Conservation (phyloP, 192 early-diverging fungal species). For the Phlyctochytrium planicorne region DNA sequence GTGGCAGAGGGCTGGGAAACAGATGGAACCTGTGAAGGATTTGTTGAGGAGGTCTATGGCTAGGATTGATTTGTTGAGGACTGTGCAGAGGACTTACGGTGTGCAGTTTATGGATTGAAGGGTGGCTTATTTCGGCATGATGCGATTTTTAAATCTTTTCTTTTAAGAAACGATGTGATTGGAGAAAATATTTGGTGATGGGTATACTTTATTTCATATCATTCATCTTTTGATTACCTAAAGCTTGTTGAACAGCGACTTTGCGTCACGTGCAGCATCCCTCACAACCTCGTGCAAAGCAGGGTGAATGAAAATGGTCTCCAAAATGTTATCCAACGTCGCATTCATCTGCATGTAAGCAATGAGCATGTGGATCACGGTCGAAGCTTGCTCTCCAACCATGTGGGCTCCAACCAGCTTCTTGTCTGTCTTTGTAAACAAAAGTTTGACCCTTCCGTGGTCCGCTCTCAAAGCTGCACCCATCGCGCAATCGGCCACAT, state of each 20-base stretch:
- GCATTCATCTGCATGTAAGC: conserved; percentile 34
- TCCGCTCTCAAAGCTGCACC: conserved; percentile 33
- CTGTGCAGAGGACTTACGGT: conserved; percentile 27
- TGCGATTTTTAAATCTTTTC: not conserved
- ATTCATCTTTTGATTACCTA: not conserved
- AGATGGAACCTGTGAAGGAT: conserved; percentile 43
- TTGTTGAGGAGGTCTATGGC: conserved; percentile 36
- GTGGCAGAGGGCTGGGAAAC: conserved; percentile 36
- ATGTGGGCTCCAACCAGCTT: conserved; percentile 40
- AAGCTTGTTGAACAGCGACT: conserved; percentile 4
- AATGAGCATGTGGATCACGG: conserved; percentile 35
- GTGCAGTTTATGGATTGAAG: conserved; percentile 28
- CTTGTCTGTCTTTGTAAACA: conserved; percentile 21
- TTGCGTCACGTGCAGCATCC: conserved; percentile 33
- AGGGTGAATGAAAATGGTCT: conserved; percentile 42
- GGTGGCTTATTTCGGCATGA: not conserved
- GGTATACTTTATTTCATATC: not conserved
- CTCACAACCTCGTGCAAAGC: conserved; percentile 37
- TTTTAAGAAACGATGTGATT: no score
- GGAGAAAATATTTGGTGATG: no score
- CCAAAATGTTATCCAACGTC: conserved; percentile 32
- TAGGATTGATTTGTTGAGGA: conserved; percentile 40
- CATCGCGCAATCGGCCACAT: conserved; percentile 36
- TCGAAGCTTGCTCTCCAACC: conserved; percentile 34
- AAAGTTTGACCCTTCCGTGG: conserved; percentile 33